Percentiles rank a stretch among this genome's conserved stretches.
These are phyloP conservation scores for Grosmannia clavigera DNA, from an alignment of 2,329 filamentous ascomycete species.

Conservation along the genomic window DNA sequence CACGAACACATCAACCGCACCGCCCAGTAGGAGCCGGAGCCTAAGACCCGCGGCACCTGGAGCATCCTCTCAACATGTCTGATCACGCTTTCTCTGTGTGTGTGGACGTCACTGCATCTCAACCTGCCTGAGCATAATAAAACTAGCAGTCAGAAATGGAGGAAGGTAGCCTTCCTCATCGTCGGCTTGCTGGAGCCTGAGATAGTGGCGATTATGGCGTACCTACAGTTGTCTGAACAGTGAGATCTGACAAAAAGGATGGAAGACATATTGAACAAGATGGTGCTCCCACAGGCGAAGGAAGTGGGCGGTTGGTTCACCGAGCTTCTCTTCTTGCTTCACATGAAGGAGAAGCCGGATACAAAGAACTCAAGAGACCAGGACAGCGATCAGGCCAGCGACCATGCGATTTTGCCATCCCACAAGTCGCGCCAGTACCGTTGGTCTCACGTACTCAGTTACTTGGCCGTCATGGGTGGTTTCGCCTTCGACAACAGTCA, in stretches of 20 bases:
- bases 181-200: not conserved
- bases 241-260: not conserved
- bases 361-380: not conserved
- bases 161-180: not conserved
- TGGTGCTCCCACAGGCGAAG: not conserved
- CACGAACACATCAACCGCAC: not conserved
- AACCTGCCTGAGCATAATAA: not conserved
- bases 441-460: not conserved
- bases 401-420: too few species aligned
- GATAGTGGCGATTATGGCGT: not conserved
- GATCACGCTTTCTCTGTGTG: not conserved
- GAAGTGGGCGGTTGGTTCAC: not conserved
- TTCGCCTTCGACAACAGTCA: not conserved
- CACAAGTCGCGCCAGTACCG: not conserved
- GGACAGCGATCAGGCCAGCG: not conserved
- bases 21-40: not conserved
- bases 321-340: not conserved
- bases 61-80: not conserved
- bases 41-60: not conserved
- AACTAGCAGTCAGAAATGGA: not conserved
- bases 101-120: not conserved
- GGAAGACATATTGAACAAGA: not conserved
- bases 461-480: not conserved
- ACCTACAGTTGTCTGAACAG: not conserved
- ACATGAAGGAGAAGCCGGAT: not conserved